Evolutionary conservation across 2,329 filamentous ascomycete genomes (phyloP), one percentile per base, ranked within the genome.

Genomic region (Alternaria brassicae): DNA sequence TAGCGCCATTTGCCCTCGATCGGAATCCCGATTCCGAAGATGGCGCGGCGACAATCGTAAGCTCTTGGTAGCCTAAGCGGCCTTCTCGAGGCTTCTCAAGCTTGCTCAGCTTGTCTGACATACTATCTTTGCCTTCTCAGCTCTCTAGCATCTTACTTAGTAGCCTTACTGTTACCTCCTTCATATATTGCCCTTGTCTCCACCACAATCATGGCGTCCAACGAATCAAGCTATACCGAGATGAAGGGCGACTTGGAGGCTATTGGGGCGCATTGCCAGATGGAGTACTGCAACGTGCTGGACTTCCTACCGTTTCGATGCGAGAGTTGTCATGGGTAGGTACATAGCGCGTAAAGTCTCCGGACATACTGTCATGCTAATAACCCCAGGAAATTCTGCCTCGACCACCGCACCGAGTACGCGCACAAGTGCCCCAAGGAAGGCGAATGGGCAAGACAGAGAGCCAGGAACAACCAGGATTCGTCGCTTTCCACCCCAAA

Each of bases 271-370:
- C 93, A 97, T 82, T 99, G 95, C 85, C 88, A 97, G 78, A 89
- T 91, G 80, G 83, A 90, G 66, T 96, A 92, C 83, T 99, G 95
- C 84, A 90, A 93, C 76, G 91, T 95, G 75, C 91, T 98, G 61
- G 95, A 98, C 80, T 98, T 99, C 78, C 87, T 99, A 4, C 95
- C 95, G 4, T 98, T 98, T 79, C 86, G 88, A 74, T 99, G 95
- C 81, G 91, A 96, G 76, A 95, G 91, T 68, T 99, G 95, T 81
- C 86, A 81, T 72, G 83, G 84, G 80, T 83, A 71, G 39, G 74
- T 27, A 23, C 21, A 67, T 12, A 3, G 3, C 28, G 4, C 19
- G 8, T 8, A 28, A 15, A 2, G 19, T 15, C 13, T 36, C 21
- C 17, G 15, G 25, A 15, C 4, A 19, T 4, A 21, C 25, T 21